Evolutionary conservation across 768 basidiomycete genomes (phyloP), one percentile per base, ranked within the genome.

Genomic region (Tremella mesenterica): DNA sequence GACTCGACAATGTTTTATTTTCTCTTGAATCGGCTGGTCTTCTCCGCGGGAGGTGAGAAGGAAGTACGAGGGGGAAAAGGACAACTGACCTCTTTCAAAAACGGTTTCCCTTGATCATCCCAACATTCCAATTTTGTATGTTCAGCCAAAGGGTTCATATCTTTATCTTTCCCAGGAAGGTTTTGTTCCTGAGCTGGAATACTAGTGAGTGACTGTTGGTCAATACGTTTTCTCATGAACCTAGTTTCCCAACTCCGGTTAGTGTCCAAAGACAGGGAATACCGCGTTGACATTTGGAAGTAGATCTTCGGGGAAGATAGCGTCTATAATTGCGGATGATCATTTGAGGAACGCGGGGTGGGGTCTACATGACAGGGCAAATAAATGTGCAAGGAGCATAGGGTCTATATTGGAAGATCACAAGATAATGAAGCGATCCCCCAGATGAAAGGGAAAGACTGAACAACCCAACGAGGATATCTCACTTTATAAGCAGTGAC

Each of bases 41-140:
- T n/a, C n/a, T n/a, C n/a, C n/a, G n/a, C 34, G 12, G 34, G 34
- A 36, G 12, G 34, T 13, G 30, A 14, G 26, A 48, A 48, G 10
- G 20, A 23, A 48, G 10, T 14, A 12, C 14, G 30, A 29, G 8
- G n/a, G 10, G 33, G 31, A 45, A 13, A 12, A 20, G 43, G 18
- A 28, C 3, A 26, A 46, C 63, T 61, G 27, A 64, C 67, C 56
- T 70, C 78, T 46, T 74, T 67, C 44, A 80, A 73, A 59, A 71
- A 76, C 4, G 80, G 79, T 60, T 79, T 77, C 3, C 81, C 78
- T 3, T 78, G 60, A 41, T 80, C 70, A 59, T 81, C 77, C 81
- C 79, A 78, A 53, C 67, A 59, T 56, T 80, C 80, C 14, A 73
- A 59, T 53, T 67, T 53, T 18, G 64, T 67, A 64, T 71, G 67